phyloP scores from a whole-genome alignment of 495 filamentous ascomycete genomes.

The Coniosporium apollinis region DNA sequence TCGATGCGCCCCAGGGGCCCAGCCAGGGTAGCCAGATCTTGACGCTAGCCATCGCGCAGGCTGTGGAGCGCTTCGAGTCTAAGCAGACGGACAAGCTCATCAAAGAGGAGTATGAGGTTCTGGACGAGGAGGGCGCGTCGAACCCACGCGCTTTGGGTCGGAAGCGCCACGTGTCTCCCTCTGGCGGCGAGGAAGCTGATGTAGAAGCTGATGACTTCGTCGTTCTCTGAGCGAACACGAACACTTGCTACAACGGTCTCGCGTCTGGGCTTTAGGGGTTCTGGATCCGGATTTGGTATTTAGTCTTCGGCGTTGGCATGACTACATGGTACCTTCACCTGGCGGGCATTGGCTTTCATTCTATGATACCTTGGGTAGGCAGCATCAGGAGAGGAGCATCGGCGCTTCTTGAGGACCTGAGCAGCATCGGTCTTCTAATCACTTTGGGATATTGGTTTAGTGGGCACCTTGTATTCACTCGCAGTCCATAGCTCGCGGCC shows the following conservation, averaged over 20 bases:
- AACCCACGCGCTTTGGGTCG: constrained; percentile 12
- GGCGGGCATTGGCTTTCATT: constrained; percentile 5
- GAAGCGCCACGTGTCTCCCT: too few relatives aligned
- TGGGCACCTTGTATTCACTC: too few relatives aligned
- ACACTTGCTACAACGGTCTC: too few relatives aligned
- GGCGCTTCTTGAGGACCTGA: constrained; percentile 22
- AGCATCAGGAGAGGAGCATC: constrained; percentile 18
- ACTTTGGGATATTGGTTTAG: too few relatives aligned
- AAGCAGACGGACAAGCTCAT: constrained; percentile 39
- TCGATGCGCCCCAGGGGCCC: constrained; percentile 29
- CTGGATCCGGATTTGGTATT: not conserved
- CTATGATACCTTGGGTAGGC: constrained; percentile 12
- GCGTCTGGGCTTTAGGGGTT: not conserved
- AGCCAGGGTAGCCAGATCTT: constrained; percentile 37
- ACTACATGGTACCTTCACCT: too few relatives aligned
- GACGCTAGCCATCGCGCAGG: constrained; percentile 33
- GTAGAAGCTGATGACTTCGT: not conserved
- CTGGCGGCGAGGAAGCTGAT: too few relatives aligned
- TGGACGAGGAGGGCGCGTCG: constrained; percentile 25
- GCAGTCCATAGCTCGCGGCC: too few relatives aligned
- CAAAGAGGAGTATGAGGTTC: constrained; percentile 41
- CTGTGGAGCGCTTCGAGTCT: constrained; percentile 39
- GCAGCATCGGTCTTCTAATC: too few relatives aligned
- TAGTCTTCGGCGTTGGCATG: constrained; percentile 1
- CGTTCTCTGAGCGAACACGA: too few relatives aligned